phyloP scores from a whole-genome alignment of 441 rosid species.

The Cnidoscolus chayamansa region DNA sequence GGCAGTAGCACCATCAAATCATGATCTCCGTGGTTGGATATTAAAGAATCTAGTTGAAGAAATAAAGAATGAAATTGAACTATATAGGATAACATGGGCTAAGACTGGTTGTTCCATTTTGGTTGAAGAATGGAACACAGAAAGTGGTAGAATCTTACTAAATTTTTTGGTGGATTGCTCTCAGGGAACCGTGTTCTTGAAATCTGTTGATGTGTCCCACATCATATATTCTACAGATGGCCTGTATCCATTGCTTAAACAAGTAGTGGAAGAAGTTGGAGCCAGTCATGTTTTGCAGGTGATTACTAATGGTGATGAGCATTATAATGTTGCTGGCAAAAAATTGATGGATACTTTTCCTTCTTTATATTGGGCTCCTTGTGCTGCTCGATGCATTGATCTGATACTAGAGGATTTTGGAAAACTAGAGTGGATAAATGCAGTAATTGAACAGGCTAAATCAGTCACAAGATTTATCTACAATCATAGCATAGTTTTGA shows the following conservation, averaged over 20 bases:
- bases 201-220: slow-evolving; percentile 63
- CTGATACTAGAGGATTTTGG: slow-evolving; percentile 73
- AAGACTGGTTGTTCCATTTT: slow-evolving; percentile 74
- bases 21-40: slow-evolving; percentile 71
- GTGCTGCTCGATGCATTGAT: slow-evolving; percentile 67
- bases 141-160: slow-evolving; percentile 45
- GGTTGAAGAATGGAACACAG: slow-evolving; percentile 58
- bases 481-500: slow-evolving; percentile 64
- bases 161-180: slow-evolving; percentile 62
- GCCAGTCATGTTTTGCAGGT: slow-evolving; percentile 70
- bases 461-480: slow-evolving; percentile 74
- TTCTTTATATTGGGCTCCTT: slow-evolving; percentile 83
- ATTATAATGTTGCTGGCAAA: slow-evolving; percentile 50
- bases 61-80: slow-evolving; percentile 50
- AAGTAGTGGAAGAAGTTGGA: slow-evolving; percentile 80
- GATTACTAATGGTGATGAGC: slow-evolving; percentile 58
- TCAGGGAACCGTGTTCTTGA: slow-evolving; percentile 68
- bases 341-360: slow-evolving; percentile 60
- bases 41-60: slow-evolving; percentile 69
- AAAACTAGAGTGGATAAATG: slow-evolving; percentile 63
- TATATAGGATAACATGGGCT: slow-evolving; percentile 44
- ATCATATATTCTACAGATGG: slow-evolving; percentile 48
- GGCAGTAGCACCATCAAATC: slow-evolving; percentile 45
- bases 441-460: slow-evolving; percentile 63
- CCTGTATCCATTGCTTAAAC: slow-evolving; percentile 54